A percentile compares a stretch with the other conserved stretches of the same genome.
Conservation (phyloP, 257 asterid species). For the Ballota nigra region DNA sequence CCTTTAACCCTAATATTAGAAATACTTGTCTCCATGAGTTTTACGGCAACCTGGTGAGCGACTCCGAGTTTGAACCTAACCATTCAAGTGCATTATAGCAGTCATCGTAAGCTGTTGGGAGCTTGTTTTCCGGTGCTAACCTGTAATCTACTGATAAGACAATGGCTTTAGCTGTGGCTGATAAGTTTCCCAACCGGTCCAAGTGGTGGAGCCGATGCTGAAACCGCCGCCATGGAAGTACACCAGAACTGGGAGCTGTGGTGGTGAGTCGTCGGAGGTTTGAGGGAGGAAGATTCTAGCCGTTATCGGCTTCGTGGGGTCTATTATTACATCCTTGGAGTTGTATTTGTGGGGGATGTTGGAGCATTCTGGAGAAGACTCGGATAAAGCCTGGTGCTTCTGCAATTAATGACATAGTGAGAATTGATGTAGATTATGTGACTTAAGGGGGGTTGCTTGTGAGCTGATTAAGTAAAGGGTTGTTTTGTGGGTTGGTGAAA, state of each 20-base stretch:
- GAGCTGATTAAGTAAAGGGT: background rate
- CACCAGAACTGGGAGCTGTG: slow-evolving; percentile 44
- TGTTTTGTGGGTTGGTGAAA: background rate
- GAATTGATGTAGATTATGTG: background rate
- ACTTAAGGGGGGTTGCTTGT: background rate
- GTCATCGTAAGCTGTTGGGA: slow-evolving; percentile 69
- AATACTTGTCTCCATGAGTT: background rate
- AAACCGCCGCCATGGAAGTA: slow-evolving; percentile 95
- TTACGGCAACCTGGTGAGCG: slow-evolving; percentile 52
- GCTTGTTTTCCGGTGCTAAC: slow-evolving; percentile 79
- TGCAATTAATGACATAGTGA: slow-evolving; percentile 46
- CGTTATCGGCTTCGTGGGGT: slow-evolving; percentile 45
- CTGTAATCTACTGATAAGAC: slow-evolving; percentile 73
- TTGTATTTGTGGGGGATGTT: slow-evolving; percentile 34
- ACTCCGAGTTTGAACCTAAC: slow-evolving; percentile 34
- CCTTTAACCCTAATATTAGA: slow-evolving; percentile 39
- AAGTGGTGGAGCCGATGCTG: slow-evolving; percentile 75
- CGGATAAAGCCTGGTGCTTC: slow-evolving; percentile 61
- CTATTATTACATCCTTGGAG: slow-evolving; percentile 55
- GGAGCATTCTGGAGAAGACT: slow-evolving; percentile 47
- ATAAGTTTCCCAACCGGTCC: slow-evolving; percentile 62
- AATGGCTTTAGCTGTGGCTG: slow-evolving; percentile 41
- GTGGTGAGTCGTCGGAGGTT: slow-evolving; percentile 14
- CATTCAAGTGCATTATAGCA: slow-evolving; percentile 55
- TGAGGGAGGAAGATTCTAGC: slow-evolving; percentile 65